These are phyloP conservation scores for Ampelocalamus luodianensis DNA, from an alignment of 176 grass and related monocot genomes.

Conservation along the genomic window DNA sequence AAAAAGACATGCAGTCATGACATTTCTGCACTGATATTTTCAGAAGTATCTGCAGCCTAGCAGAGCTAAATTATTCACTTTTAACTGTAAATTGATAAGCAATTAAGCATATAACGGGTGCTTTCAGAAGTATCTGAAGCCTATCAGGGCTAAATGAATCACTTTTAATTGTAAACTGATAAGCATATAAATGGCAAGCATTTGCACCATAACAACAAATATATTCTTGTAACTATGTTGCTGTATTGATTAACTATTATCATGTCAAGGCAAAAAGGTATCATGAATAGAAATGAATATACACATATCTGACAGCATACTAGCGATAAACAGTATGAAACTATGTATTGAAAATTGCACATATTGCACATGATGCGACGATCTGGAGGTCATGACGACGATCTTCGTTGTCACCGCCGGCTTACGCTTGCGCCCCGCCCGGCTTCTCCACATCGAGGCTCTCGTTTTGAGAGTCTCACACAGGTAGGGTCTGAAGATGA, in stretches of 20 bases:
- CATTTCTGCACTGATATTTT: background rate
- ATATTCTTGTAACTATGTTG: slow-evolving; percentile 11
- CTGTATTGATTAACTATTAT: slow-evolving; percentile 1
- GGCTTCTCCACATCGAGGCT: no score
- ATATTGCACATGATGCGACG: no score
- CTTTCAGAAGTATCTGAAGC: background rate
- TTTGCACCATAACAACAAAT: slow-evolving; percentile 6
- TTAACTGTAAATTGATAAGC: background rate
- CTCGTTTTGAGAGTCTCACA: no score
- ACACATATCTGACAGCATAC: slow-evolving; percentile 18
- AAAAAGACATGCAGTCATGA: background rate
- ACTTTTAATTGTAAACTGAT: background rate
- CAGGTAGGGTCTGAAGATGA: no score
- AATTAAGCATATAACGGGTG: slow-evolving; percentile 1
- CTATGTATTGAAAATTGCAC: no score
- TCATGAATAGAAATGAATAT: slow-evolving; percentile 25
- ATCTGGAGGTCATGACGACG: no score
- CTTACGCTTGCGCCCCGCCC: no score
- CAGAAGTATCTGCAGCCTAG: background rate
- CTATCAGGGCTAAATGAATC: background rate
- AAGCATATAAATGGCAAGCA: slow-evolving; percentile 5
- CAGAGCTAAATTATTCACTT: background rate
- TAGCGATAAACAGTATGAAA: background rate
- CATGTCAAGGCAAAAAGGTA: background rate
- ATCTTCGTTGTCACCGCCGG: no score